Base-by-base conservation (phyloP, 768 basidiomycete species). In the Amanita subjunquillea region DNA sequence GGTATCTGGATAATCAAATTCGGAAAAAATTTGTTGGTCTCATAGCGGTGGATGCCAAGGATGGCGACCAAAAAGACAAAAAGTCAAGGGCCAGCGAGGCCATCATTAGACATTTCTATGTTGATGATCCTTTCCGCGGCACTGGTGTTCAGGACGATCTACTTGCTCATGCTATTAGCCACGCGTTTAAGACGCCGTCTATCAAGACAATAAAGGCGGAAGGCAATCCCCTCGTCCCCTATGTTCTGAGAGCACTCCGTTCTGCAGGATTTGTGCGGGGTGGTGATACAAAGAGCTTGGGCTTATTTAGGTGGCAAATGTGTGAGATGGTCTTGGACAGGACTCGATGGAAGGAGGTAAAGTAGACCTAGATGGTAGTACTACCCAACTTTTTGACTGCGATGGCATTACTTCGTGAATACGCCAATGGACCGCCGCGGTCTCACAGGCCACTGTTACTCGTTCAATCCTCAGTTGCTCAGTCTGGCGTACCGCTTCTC, bases 1-100 rank as follows among this genome's bases (percentile, higher is more conserved):
- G 85, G 83, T 1, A 70, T 88, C 61, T 89, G 81, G 72, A 70
- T 90, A 36, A 70, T 89, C 30, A 80, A 88, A 59, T 79, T 71
- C 41, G 77, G 70, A 6, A 63, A 69, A 40, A 72, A 66, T 1
- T 85, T 54, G 71, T 91, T 13, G 88, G 88, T 0, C 67, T 87
- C 53, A 72, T 88, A 55, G 86, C 83, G 10, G 54, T 89, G 27
- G 88, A 89, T 62, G 83, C 85, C 0, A 78, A 76, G 7, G 61
- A 55, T 23, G 70, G 76, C 44, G 67, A 71, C 10, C 56, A 61
- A 23, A 63, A 65, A 17, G 65, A 66, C 43, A 62, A 67, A 27
- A 51, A 53, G 60, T 63, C 38, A 51, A 46, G 38, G 59, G 50
- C 41, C 44, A 55, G 65, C 39, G 70, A 72, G n/a, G 88, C 82